phyloP scores from a whole-genome alignment of 2,329 filamentous ascomycete species.

The Xylariaceae sp. region DNA sequence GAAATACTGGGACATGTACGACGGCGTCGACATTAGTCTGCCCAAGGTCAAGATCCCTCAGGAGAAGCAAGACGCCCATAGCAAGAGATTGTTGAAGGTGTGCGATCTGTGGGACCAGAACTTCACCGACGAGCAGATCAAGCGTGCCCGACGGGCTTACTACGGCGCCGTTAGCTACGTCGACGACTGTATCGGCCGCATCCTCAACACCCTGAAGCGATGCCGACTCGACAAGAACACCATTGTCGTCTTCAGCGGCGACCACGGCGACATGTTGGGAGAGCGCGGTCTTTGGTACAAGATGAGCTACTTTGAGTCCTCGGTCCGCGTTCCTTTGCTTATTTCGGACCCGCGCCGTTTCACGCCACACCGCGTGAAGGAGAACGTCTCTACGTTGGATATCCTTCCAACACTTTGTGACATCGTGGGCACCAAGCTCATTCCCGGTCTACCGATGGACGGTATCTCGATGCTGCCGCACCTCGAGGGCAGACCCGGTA shows the following conservation, averaged over 20 bases:
- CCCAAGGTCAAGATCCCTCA: constrained; percentile 75
- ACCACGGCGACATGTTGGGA: constrained; percentile 94
- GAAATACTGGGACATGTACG: constrained; percentile 91
- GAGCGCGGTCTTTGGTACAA: constrained; percentile 91
- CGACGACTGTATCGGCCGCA: constrained; percentile 83
- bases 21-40: constrained; percentile 80
- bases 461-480: constrained; percentile 79
- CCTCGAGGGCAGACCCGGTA: constrained; percentile 60
- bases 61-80: constrained; percentile 81
- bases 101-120: constrained; percentile 82
- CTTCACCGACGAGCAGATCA: constrained; percentile 81
- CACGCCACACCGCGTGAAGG: constrained; percentile 66
- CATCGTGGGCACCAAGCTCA: constrained; percentile 67
- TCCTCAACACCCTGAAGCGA: constrained; percentile 72
- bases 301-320: constrained; percentile 95
- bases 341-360: constrained; percentile 77
- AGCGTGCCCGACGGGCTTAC: constrained; percentile 80
- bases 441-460: constrained; percentile 75
- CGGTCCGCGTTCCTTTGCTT: constrained; percentile 82
- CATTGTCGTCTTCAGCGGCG: constrained; percentile 86
- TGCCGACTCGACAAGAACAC: constrained; percentile 80
- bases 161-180: constrained; percentile 93
- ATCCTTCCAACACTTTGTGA: constrained; percentile 86
- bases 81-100: constrained; percentile 79
- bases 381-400: constrained; percentile 89